Conservation (phyloP, 441 rosid species). For the Erodium trifolium region DNA sequence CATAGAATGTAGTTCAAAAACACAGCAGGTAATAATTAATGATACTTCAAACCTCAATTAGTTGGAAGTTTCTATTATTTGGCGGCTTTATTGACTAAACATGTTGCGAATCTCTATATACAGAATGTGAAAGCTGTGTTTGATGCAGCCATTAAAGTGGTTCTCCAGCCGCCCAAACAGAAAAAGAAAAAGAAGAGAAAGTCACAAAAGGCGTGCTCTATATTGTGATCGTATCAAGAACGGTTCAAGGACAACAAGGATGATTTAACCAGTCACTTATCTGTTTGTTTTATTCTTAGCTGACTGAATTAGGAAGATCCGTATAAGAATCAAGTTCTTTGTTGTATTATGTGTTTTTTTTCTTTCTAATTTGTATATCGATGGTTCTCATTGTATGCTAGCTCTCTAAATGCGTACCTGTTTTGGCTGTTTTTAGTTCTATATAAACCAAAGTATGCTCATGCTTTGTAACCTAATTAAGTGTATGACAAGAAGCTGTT, state of each 20-base stretch:
- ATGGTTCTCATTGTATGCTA: not conserved
- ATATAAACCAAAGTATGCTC: conserved; percentile 10
- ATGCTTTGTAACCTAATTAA: conserved; percentile 19
- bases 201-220: conserved; percentile 62
- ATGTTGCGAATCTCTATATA: conserved; percentile 15
- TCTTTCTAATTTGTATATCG: not conserved
- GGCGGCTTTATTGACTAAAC: not conserved
- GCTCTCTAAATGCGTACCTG: not conserved
- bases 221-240: conserved; percentile 39
- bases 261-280: not conserved
- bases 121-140: conserved; percentile 94
- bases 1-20: conserved; percentile 87
- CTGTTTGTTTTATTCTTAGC: conserved; percentile 27
- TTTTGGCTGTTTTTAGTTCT: conserved; percentile 15
- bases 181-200: conserved; percentile 82
- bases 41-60: not conserved
- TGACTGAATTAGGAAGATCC: conserved; percentile 33
- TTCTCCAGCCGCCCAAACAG: conserved; percentile 88
- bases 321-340: conserved; percentile 19
- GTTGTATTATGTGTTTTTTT: not conserved
- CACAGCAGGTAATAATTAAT: conserved; percentile 58
- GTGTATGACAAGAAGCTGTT: conserved; percentile 7
- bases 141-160: conserved; percentile 89
- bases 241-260: not conserved
- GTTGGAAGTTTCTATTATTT: not conserved